These are phyloP conservation scores for Penicillium robsamsonii DNA, from an alignment of 495 filamentous ascomycete species.

Conservation along the genomic window DNA sequence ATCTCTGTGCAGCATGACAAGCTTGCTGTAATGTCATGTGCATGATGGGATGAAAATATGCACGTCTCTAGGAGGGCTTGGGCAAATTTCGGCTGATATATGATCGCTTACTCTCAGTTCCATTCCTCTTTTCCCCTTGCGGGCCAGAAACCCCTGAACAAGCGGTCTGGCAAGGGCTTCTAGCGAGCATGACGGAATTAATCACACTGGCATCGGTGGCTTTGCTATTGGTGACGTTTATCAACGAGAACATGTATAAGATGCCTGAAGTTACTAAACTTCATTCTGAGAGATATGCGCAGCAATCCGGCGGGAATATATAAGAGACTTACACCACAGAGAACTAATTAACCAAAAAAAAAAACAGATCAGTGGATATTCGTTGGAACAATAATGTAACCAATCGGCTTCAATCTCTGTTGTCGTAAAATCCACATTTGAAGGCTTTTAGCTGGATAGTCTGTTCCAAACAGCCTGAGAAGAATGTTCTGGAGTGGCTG, in stretches of 20 bases:
- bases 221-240: too few relatives aligned
- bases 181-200: too few relatives aligned
- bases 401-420: not conserved
- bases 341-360: not conserved
- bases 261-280: not conserved
- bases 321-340: not conserved
- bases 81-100: too few relatives aligned
- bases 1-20: not conserved
- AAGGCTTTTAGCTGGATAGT: not conserved
- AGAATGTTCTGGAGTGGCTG: not conserved
- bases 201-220: too few relatives aligned
- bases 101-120: too few relatives aligned
- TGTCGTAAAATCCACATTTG: not conserved
- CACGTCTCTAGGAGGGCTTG: too few relatives aligned
- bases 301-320: not conserved
- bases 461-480: not conserved
- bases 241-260: too few relatives aligned
- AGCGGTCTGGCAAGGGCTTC: too few relatives aligned
- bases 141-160: too few relatives aligned
- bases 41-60: too few relatives aligned
- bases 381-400: not conserved
- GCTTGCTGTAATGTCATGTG: not conserved
- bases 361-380: not conserved
- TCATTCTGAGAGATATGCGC: not conserved
- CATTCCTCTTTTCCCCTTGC: too few relatives aligned